A percentile compares a stretch with the other conserved stretches of the same genome.
Evolutionary conservation across 441 rosid species (phyloP).

Genomic region (Pelargonium fulgidum): DNA sequence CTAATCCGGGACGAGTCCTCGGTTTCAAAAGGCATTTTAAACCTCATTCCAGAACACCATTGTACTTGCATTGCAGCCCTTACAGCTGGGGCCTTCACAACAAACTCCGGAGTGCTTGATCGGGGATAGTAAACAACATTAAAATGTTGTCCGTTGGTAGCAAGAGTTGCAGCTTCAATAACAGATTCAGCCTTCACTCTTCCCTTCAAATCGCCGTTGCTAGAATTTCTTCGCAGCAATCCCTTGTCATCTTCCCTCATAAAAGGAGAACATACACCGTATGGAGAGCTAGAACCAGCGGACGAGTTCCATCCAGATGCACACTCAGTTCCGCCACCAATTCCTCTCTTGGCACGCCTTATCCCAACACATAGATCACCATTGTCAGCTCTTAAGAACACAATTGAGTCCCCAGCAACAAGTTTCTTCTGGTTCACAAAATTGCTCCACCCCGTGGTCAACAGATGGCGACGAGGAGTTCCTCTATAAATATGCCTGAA

Average conservation of each 20-base stretch:
- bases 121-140: constrained; percentile 86
- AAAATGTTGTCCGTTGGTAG: constrained; percentile 58
- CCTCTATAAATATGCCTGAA: constrained; percentile 96
- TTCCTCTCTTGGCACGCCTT: constrained; percentile 62
- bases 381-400: constrained; percentile 66
- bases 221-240: constrained; percentile 27
- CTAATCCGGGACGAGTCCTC: constrained; percentile 91
- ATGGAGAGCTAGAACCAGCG: constrained; percentile 16
- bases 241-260: constrained; percentile 50
- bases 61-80: constrained; percentile 65
- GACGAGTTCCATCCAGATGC: constrained; percentile 63
- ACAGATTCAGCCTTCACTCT: constrained; percentile 57
- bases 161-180: constrained; percentile 63
- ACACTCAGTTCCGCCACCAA: constrained; percentile 59
- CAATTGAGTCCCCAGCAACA: constrained; percentile 95
- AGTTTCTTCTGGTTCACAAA: constrained; percentile 95
- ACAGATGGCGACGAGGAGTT: constrained; percentile 84
- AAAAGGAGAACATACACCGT: constrained; percentile 46
- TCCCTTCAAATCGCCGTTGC: constrained; percentile 26
- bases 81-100: constrained; percentile 59
- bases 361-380: constrained; percentile 93
- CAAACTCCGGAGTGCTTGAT: constrained; percentile 74
- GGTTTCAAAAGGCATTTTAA: constrained; percentile 93
- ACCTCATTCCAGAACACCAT: constrained; percentile 90
- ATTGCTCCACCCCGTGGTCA: constrained; percentile 97